Base-by-base conservation (phyloP, 2,329 filamentous ascomycete genomes). In the Botrytis cinerea region DNA sequence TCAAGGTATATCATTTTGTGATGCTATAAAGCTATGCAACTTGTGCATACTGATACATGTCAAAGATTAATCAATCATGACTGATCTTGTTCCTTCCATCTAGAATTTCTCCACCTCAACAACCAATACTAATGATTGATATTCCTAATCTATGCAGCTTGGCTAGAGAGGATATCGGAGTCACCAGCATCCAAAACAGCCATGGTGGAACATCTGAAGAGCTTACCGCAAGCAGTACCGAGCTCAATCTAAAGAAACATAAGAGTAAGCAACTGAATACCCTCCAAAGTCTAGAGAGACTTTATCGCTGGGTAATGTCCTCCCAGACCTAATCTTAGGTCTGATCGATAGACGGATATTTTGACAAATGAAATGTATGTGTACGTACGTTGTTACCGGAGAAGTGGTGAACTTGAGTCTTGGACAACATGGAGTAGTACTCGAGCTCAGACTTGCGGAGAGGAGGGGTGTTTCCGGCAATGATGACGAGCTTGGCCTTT, bases 401-500 rank as follows among this genome's bases (percentile, higher is more conserved):
- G 88, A 98, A 98, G 90, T 99, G 96, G 90, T 98, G 95, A 82
- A 98, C 95, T 78, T 92, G 91, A 81, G 92, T 93, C 91, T 98
- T 97, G 84, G 91, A 91, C 82, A 97, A 86, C 93, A 96, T 96
- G 84, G 90, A 90, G 88, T 95, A 97, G 90, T 89, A 98, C 88
- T 98, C 95, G 77, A 98, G 91, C 89, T 98, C 95, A 82, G 90
- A 93, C 92, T 98, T 99, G 86, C 95, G 92, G 82, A 99, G 93
- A 85, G 96, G 96, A 83, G 95, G 95, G 80, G 95, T 97, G 90
- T 99, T 98, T 87, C 93, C 94, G 80, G 92, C 88, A 78, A 97
- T 97, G 87, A 97, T 94, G 85, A 98, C 93, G 80, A 98, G 91
- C 93, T 98, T 98, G 85, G 96, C 96, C 92, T 98, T 98, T 86